Conservation (phyloP, 2,329 filamentous ascomycete genomes). For the Paradendryphiella salina region DNA sequence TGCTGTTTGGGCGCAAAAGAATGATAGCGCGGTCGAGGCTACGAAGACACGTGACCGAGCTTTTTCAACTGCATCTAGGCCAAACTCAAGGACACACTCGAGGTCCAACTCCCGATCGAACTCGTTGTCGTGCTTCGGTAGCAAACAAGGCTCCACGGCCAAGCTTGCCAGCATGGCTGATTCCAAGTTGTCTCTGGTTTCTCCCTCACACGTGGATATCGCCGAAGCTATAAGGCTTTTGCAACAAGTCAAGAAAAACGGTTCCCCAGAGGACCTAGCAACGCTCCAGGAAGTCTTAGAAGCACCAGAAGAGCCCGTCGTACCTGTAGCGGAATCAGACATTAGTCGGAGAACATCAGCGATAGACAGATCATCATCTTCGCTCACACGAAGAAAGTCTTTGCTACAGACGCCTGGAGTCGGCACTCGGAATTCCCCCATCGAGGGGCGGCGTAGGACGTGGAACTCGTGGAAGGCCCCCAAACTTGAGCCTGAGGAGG, state of each 20-base stretch:
- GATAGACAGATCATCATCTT: conserved; percentile 32
- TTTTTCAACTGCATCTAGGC: conserved; percentile 34
- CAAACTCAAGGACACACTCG: conserved; percentile 29
- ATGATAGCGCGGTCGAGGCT: conserved; percentile 27
- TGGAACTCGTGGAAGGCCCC: conserved; percentile 42
- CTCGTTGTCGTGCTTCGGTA: conserved; percentile 33
- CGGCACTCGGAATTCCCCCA: conserved; percentile 40
- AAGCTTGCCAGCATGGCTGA: conserved; percentile 30
- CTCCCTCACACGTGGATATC: conserved; percentile 48
- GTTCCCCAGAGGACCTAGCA: conserved; percentile 54
- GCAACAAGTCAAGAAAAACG: conserved; percentile 54
- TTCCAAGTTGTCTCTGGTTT: conserved; percentile 38
- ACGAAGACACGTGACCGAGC: conserved; percentile 30
- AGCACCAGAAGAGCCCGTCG: conserved; percentile 19
- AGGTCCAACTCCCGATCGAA: conserved; percentile 26
- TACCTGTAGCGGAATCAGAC: conserved; percentile 17
- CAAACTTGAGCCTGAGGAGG: conserved; percentile 28
- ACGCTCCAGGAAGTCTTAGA: conserved; percentile 45
- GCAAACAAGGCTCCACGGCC: conserved; percentile 27
- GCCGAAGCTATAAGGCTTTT: conserved; percentile 52
- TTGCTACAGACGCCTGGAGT: conserved; percentile 47
- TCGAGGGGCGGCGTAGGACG: conserved; percentile 41
- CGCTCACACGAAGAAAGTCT: conserved; percentile 47
- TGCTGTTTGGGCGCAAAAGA: conserved; percentile 20
- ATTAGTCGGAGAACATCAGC: conserved; percentile 28